Conservation (phyloP, 2,329 filamentous ascomycete genomes). For the Xylaria sp. region DNA sequence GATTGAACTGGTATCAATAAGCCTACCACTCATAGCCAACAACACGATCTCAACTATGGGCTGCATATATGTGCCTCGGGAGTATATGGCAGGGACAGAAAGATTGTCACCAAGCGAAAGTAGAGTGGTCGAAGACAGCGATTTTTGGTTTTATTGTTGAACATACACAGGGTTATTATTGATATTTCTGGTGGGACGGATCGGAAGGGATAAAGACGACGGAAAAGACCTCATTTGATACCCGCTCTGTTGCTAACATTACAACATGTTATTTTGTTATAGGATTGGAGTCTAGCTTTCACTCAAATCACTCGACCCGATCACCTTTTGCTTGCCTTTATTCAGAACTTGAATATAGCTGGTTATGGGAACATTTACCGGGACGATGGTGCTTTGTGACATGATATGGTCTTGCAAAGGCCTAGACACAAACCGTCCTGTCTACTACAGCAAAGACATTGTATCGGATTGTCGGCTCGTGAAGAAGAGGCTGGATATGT, state of each 20-base stretch:
- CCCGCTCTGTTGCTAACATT: conserved; percentile 18
- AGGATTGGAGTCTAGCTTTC: neutral
- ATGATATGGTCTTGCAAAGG: neutral
- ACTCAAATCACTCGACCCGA: neutral
- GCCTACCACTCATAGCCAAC: neutral
- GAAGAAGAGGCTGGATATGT: neutral
- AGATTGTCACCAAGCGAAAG: neutral
- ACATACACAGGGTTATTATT: neutral
- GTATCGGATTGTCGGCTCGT: neutral
- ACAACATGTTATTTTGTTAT: conserved; percentile 13
- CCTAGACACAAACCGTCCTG: neutral
- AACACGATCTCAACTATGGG: neutral
- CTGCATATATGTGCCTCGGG: neutral
- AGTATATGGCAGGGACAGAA: neutral
- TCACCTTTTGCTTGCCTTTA: neutral
- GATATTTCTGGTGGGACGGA: conserved; percentile 4
- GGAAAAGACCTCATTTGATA: conserved; percentile 23
- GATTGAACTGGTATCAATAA: neutral
- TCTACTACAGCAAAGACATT: neutral
- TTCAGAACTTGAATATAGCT: neutral
- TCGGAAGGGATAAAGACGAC: neutral
- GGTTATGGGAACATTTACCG: neutral
- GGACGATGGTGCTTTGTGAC: neutral
- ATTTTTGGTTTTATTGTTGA: neutral
- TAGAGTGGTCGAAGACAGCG: neutral